phyloP scores from a whole-genome alignment of 2,329 filamentous ascomycete genomes.

The Graphiopsis chlorocephala region DNA sequence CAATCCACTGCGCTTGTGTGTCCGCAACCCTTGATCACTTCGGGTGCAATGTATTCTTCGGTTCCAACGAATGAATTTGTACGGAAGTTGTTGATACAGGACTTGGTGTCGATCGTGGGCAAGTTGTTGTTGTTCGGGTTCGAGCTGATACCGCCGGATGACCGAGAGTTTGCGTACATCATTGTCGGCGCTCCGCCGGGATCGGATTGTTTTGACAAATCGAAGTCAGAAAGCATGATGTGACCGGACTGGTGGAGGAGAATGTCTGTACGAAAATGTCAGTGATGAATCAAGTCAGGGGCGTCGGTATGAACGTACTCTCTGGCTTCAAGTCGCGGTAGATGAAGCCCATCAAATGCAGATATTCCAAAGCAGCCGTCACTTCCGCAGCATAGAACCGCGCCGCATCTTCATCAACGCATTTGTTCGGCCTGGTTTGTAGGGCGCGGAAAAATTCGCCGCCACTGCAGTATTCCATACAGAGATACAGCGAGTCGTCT shows the following conservation, averaged over 20 bases:
- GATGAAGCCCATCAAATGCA: constrained; percentile 99
- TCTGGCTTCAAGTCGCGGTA: constrained; percentile 97
- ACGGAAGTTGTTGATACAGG: constrained; percentile 95
- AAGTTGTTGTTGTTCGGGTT: constrained; percentile 60
- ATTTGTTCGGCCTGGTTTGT: constrained; percentile 95
- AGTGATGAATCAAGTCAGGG: constrained; percentile 28
- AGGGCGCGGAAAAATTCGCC: constrained; percentile 97
- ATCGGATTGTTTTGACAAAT: constrained; percentile 96
- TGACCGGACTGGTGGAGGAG: constrained; percentile 98
- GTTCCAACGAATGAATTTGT: constrained; percentile 99
- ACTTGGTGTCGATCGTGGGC: constrained; percentile 97
- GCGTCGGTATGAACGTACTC: constrained; percentile 60
- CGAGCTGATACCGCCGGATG: constrained; percentile 65
- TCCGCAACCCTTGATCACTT: constrained; percentile 97
- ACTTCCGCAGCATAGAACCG: constrained; percentile 97
- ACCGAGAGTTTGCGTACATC: constrained; percentile 61
- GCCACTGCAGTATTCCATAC: constrained; percentile 99
- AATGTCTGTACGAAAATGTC: constrained; percentile 66
- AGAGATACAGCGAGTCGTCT: constrained; percentile 97
- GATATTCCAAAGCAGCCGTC: constrained; percentile 90
- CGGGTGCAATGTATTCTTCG: constrained; percentile 97
- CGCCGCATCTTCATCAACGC: constrained; percentile 93
- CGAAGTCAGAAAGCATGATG: constrained; percentile 99
- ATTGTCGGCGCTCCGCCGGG: constrained; percentile 94
- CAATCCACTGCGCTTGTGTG: constrained; percentile 98